phyloP scores from a whole-genome alignment of 2,329 filamentous ascomycete species.

The Ophiostoma himal-ulmi region DNA sequence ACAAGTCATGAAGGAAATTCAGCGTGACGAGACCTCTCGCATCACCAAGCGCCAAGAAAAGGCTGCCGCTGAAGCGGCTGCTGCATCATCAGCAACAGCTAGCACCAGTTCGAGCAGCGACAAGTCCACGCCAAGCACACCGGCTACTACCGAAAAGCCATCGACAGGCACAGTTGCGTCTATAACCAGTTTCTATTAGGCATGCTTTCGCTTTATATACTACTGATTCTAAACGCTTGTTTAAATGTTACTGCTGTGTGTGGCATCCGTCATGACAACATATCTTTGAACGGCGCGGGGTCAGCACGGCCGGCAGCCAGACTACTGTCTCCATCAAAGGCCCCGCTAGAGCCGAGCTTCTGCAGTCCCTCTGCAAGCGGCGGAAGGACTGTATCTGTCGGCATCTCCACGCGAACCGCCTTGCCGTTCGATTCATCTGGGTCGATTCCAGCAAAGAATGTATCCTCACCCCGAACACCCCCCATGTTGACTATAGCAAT shows the following conservation, averaged over 20 bases:
- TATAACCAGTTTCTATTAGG: conserved; percentile 27
- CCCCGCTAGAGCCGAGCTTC: conserved; percentile 28
- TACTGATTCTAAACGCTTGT: conserved; percentile 22
- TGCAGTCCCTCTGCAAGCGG: conserved; percentile 49
- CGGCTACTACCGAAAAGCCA: not conserved
- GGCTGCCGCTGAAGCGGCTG: conserved; percentile 31
- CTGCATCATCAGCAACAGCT: conserved; percentile 13
- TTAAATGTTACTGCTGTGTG: conserved; percentile 24
- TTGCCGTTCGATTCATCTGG: conserved; percentile 45
- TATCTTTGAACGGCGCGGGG: conserved; percentile 49
- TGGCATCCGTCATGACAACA: conserved; percentile 46
- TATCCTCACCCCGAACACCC: conserved; percentile 74
- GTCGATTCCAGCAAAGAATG: conserved; percentile 57
- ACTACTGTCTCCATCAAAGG: not conserved
- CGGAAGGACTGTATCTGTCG: conserved; percentile 54
- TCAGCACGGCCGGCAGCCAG: conserved; percentile 28
- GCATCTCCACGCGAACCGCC: conserved; percentile 52
- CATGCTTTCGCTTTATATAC: not conserved
- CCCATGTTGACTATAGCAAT: conserved; percentile 84
- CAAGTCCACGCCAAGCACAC: not conserved
- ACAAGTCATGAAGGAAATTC: conserved; percentile 59
- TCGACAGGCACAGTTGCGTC: conserved; percentile 20
- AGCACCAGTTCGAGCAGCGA: not conserved
- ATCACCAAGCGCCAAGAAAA: conserved; percentile 42
- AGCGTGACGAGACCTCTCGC: conserved; percentile 52